Evolutionary conservation across 2,329 filamentous ascomycete species (phyloP).

Genomic region (Aureobasidium sp.): DNA sequence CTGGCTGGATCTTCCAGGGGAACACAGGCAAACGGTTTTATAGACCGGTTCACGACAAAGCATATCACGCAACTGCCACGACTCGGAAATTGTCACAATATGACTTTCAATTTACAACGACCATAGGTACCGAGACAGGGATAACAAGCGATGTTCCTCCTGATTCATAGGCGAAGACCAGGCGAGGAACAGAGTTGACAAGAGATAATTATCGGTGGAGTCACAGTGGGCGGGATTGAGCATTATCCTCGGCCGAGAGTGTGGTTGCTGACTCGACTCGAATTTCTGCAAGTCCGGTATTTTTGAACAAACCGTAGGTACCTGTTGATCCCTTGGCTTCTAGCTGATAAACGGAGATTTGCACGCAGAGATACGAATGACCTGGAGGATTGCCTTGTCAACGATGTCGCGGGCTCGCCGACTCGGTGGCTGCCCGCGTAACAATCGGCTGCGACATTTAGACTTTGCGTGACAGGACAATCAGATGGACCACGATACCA

Average conservation of each 20-base stretch:
- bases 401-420: constrained; percentile 6
- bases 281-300: background rate
- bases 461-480: background rate
- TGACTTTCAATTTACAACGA: background rate
- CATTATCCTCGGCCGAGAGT: background rate
- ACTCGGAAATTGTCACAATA: constrained; percentile 14
- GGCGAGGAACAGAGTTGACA: background rate
- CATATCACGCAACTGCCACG: constrained; percentile 6
- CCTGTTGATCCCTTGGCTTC: background rate
- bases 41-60: constrained; percentile 1
- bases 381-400: background rate
- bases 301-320: background rate
- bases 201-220: constrained; percentile 1
- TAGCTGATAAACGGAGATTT: background rate
- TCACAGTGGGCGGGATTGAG: background rate
- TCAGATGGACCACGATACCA: background rate
- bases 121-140: constrained; percentile 3
- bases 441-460: background rate
- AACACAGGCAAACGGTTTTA: constrained; percentile 8
- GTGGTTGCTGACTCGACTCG: background rate
- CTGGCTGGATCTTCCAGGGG: constrained; percentile 6
- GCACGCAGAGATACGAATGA: constrained; percentile 8
- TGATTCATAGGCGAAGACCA: background rate
- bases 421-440: background rate
- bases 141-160: background rate